Evolutionary conservation across 176 grass and related monocot species (phyloP).

Genomic region (Triticum aestivum): DNA sequence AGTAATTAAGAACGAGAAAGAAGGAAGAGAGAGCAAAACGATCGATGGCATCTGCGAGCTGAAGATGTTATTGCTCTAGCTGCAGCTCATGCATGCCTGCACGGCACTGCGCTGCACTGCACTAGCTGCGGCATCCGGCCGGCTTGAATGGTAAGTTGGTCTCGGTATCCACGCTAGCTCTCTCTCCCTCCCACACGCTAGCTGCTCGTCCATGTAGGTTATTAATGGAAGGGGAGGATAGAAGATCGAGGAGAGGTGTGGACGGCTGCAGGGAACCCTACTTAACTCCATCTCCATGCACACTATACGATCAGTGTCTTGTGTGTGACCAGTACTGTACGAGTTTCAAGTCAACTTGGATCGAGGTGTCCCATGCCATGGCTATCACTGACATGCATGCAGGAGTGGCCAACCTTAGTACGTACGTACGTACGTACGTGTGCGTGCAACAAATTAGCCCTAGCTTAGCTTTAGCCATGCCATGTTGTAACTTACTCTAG

Average conservation of each 20-base stretch:
- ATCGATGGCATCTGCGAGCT: constrained; percentile 16
- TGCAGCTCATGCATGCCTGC: constrained; percentile 3
- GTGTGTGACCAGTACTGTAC: constrained; percentile 6
- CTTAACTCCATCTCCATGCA: constrained; percentile 6
- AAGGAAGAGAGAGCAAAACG: constrained; percentile 29
- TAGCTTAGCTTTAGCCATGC: no score
- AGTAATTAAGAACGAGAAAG: constrained; percentile 5
- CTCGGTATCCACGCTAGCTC: constrained; percentile 8
- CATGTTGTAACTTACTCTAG: no score
- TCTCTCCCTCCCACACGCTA: background rate
- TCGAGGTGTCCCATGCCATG: constrained; percentile 17
- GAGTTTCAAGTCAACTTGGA: constrained; percentile 5
- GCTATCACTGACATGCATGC: constrained; percentile 18
- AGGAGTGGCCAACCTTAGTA: background rate
- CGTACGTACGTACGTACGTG: background rate
- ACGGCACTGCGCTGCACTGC: background rate
- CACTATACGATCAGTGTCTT: background rate
- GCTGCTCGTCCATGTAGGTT: constrained; percentile 11
- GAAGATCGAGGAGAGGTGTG: background rate
- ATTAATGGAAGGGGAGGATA: constrained; percentile 8
- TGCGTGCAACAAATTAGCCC: background rate
- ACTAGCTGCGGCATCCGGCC: constrained; percentile 14
- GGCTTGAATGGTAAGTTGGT: constrained; percentile 11
- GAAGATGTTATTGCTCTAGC: constrained; percentile 16
- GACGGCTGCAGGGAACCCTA: constrained; percentile 5